Percentiles rank a stretch among this genome's conserved stretches.
phyloP scores from a whole-genome alignment of 176 grass and related monocot genomes.

The Cenchrus fungigraminus region DNA sequence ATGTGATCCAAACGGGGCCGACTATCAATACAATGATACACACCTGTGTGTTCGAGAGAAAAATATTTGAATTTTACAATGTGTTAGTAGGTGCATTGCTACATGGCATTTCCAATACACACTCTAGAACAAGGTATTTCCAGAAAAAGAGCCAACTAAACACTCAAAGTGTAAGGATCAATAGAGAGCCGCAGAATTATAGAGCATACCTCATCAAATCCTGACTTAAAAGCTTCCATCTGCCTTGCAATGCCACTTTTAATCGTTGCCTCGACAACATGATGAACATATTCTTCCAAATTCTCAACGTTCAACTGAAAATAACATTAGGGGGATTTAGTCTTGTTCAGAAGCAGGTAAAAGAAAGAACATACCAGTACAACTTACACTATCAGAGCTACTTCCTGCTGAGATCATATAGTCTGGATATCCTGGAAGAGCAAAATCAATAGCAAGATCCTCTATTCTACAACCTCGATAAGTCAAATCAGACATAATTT shows the following conservation, averaged over 20 bases:
- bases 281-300: constrained; percentile 78
- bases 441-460: constrained; percentile 85
- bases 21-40: too few species aligned
- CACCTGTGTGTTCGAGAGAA: too few species aligned
- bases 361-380: neutral
- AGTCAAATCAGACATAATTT: constrained; percentile 60
- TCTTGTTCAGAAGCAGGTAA: constrained; percentile 39
- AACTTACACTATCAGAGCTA: constrained; percentile 64
- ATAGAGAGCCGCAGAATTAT: neutral
- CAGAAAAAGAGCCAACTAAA: neutral
- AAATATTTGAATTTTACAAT: constrained; percentile 9
- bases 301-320: constrained; percentile 78
- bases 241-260: constrained; percentile 77
- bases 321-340: constrained; percentile 12
- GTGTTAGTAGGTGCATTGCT: neutral
- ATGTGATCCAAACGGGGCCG: too few species aligned
- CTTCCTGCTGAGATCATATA: constrained; percentile 54
- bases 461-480: constrained; percentile 71
- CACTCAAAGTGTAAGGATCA: constrained; percentile 6
- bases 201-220: constrained; percentile 87
- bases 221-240: constrained; percentile 83
- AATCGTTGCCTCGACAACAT: constrained; percentile 72
- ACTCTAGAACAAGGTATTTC: neutral
- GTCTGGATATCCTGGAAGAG: constrained; percentile 88
- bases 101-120: neutral